Conservation (phyloP, 169 alveolate genomes). For the Cryptosporidium sp. region DNA sequence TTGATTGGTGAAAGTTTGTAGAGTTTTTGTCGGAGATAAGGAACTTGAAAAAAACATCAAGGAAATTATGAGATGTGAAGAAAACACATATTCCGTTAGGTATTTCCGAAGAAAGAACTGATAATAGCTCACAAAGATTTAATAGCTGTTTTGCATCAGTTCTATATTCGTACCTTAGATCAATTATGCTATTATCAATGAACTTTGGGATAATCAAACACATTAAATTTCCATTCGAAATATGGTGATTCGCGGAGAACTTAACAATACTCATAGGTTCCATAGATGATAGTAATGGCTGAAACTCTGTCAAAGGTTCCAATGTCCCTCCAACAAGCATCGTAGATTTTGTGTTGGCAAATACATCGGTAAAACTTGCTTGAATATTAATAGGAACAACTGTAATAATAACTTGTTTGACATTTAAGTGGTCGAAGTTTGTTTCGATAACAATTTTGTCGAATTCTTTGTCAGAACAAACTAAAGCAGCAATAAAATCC, state of each 20-base stretch:
- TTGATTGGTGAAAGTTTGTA: constrained; percentile 20
- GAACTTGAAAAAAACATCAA: constrained; percentile 74
- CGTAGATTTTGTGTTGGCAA: constrained; percentile 76
- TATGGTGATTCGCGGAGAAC: constrained; percentile 57
- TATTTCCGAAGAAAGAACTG: constrained; percentile 74
- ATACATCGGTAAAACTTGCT: constrained; percentile 69
- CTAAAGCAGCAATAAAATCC: constrained; percentile 69
- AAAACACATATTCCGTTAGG: constrained; percentile 86
- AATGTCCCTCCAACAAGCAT: constrained; percentile 83
- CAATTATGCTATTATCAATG: constrained; percentile 38
- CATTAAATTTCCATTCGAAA: constrained; percentile 68
- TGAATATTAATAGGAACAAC: constrained; percentile 78
- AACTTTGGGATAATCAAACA: constrained; percentile 37
- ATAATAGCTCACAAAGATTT: constrained; percentile 76
- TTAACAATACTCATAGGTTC: constrained; percentile 32
- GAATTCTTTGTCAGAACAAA: constrained; percentile 75
- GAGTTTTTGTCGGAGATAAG: constrained; percentile 61
- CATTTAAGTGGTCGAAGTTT: background rate
- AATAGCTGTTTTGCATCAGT: constrained; percentile 63
- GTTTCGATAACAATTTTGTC: constrained; percentile 70
- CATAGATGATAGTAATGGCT: constrained; percentile 45
- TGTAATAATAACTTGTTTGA: constrained; percentile 54
- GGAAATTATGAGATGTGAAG: constrained; percentile 80
- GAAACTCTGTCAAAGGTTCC: constrained; percentile 83
- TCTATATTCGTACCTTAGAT: constrained; percentile 80